phyloP scores from a whole-genome alignment of 257 asterid species.

The Anisodus tanguticus region DNA sequence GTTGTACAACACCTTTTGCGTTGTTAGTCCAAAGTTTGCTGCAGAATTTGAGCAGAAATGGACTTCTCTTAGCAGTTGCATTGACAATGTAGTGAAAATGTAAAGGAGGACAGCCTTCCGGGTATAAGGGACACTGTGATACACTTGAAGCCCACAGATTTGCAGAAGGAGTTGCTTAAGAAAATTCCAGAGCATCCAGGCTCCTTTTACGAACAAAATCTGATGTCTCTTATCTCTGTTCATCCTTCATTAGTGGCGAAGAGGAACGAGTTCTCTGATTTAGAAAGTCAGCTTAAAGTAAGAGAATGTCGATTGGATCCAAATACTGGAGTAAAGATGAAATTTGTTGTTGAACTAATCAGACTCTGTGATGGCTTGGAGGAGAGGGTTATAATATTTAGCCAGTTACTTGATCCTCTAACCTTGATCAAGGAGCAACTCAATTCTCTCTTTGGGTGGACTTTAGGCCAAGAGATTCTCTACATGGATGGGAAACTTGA shows the following conservation, averaged over 20 bases:
- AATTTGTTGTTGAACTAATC: constrained; percentile 57
- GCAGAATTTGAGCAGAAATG: constrained; percentile 38
- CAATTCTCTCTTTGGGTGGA: constrained; percentile 49
- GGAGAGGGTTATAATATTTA: constrained; percentile 69
- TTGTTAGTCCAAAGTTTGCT: constrained; percentile 63
- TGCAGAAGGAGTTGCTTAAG: constrained; percentile 49
- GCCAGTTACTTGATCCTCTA: constrained; percentile 60
- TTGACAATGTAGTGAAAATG: constrained; percentile 54
- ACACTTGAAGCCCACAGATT: constrained; percentile 54
- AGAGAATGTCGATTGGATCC: constrained; percentile 36
- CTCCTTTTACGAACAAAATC: constrained; percentile 42
- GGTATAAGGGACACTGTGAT: constrained; percentile 61
- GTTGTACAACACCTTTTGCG: constrained; percentile 65
- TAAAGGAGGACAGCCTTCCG: constrained; percentile 63
- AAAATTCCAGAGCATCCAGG: constrained; percentile 11
- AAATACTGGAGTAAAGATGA: constrained; percentile 65
- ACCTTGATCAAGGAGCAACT: constrained; percentile 50
- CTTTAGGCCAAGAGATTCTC: constrained; percentile 64
- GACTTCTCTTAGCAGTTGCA: constrained; percentile 45
- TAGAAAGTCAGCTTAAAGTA: constrained; percentile 27
- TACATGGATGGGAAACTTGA: constrained; percentile 56
- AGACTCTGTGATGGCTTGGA: constrained; percentile 37
- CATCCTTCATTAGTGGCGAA: constrained; percentile 69
- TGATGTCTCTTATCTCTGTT: constrained; percentile 59
- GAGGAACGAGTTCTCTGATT: constrained; percentile 34